A percentile compares a stretch with the other conserved stretches of the same genome.
Evolutionary conservation across 2,329 filamentous ascomycete genomes (phyloP).

Genomic region (Hyphodiscus sp.): DNA sequence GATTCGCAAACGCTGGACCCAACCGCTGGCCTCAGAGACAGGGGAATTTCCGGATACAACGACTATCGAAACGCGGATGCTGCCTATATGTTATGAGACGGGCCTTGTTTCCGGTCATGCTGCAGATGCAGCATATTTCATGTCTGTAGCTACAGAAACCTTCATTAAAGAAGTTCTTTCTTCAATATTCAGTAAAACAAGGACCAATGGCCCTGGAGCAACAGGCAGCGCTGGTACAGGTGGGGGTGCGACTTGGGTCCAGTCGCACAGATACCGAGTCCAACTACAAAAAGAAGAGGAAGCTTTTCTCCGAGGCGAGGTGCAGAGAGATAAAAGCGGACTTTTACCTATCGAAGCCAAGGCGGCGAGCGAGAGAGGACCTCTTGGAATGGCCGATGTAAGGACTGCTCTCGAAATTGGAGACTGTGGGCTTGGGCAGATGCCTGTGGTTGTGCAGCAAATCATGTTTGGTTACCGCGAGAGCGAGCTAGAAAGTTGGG

Average conservation of each 20-base stretch:
- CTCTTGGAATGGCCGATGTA: conserved; percentile 72
- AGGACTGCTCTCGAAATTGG: conserved; percentile 69
- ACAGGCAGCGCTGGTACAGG: conserved; percentile 57
- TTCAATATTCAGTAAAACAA: conserved; percentile 56
- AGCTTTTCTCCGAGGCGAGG: conserved; percentile 63
- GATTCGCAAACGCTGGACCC: conserved; percentile 58
- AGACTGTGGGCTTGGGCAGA: conserved; percentile 68
- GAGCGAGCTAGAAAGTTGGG: conserved; percentile 64
- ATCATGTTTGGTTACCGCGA: conserved; percentile 68
- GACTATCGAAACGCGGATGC: conserved; percentile 57
- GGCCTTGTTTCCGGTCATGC: conserved; percentile 54
- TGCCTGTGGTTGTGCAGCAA: conserved; percentile 66
- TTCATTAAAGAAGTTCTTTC: conserved; percentile 62
- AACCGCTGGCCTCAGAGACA: conserved; percentile 59
- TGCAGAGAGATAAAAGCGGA: conserved; percentile 68
- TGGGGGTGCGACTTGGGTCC: conserved; percentile 62
- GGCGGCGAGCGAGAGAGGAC: conserved; percentile 62
- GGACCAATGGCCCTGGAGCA: conserved; percentile 58
- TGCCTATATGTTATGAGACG: conserved; percentile 62
- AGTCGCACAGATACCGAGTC: conserved; percentile 70
- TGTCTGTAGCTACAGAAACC: conserved; percentile 59
- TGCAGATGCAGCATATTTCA: conserved; percentile 54
- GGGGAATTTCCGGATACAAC: conserved; percentile 63
- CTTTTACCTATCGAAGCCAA: conserved; percentile 76
- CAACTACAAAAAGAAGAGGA: conserved; percentile 73